Evolutionary conservation across 2,329 filamentous ascomycete genomes (phyloP), one percentile per base, ranked within the genome.

Genomic region (Venturia nashicola): DNA sequence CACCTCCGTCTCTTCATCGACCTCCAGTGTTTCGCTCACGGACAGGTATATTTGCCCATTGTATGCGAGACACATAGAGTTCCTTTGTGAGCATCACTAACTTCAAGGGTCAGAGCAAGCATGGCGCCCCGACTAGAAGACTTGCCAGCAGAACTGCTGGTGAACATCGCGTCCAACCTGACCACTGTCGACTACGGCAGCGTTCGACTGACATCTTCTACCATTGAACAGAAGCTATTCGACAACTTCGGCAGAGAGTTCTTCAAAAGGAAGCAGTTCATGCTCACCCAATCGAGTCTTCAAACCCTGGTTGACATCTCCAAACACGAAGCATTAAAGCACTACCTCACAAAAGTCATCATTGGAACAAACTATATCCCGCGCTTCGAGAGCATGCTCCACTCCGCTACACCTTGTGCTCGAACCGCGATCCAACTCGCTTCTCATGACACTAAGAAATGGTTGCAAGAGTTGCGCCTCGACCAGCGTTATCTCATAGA

Each of bases 251-350:
- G 80, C 36, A 75, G 75, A 32, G 84, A 87, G 67, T 89, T 86
- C 76, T 89, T 89, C 73, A 77, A 75, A 61, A 84, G 83, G 71
- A 83, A 82, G 68, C 85, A 88, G 69, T 89, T 88, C 72, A 85
- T 86, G 81, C 69, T 87, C 63, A 80, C 80, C 1, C 75, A 82
- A 42, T 73, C 77, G 67, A 87, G 85, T 68, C 74, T 87, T 11
- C 77, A 81, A 62, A 76, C 80, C 0, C 75, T 87, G 16, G 63
- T 76, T 42, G 74, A 74, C 61, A 78, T 78, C 61, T 73, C 76
- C 12, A 71, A 74, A 54, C 72, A 78, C 65, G 68, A 67, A 32
- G 72, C 71, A 40, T 69, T 78, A 1, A 40, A 27, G 34, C 18
- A 14, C 20, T 61, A 61, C 51, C 32, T 57, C 14, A 57, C 51